Evolutionary conservation across 176 grass and related monocot species (phyloP).

Genomic region (Melocanna baccifera): DNA sequence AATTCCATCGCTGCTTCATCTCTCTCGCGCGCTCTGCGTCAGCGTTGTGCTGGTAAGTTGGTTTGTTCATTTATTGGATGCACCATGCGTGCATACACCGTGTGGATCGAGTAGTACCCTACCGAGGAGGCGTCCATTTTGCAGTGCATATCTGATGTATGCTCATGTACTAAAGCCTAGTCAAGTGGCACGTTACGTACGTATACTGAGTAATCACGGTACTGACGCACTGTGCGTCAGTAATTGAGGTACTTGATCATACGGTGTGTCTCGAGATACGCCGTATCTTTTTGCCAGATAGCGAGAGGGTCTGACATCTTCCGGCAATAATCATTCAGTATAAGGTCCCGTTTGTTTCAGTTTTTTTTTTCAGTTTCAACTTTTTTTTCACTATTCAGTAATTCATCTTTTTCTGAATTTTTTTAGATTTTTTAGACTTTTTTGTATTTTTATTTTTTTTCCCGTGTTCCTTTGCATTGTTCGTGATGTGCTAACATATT

Average conservation of each 20-base stretch:
- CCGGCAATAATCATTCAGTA: background rate
- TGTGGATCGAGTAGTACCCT: background rate
- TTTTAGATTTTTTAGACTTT: no score
- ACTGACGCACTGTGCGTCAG: background rate
- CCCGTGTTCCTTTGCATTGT: no score
- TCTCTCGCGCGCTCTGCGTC: background rate
- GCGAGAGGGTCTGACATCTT: background rate
- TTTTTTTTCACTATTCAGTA: no score
- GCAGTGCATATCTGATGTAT: background rate
- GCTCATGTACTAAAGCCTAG: background rate
- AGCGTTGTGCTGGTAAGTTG: background rate
- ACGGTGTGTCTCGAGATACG: background rate
- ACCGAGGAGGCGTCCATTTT: background rate
- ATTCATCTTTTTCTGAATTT: no score
- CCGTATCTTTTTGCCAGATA: background rate
- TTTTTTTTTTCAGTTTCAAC: no score
- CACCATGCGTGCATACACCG: background rate
- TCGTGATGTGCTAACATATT: no score
- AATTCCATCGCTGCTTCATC: background rate
- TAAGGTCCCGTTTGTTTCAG: no score
- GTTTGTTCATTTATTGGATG: conserved; percentile 5
- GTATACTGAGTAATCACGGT: background rate
- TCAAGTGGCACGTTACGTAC: background rate
- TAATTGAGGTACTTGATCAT: background rate
- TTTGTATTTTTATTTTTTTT: no score